Percentiles rank a stretch among this genome's conserved stretches.
Evolutionary conservation across 1,284 basidiomycete species (phyloP).

Genomic region (Ceratobasidium sp.): DNA sequence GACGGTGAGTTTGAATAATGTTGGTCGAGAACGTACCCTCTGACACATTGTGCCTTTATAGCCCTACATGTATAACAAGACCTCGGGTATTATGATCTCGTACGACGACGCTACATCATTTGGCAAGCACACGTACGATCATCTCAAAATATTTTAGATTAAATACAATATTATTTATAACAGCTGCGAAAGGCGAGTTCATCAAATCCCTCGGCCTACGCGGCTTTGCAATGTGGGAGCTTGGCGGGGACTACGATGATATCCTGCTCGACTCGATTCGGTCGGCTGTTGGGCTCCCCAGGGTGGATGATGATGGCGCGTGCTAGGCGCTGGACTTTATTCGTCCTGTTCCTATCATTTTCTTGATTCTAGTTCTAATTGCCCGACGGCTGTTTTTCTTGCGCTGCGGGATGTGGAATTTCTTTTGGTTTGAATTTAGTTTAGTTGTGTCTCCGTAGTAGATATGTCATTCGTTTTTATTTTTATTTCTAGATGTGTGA

Average conservation of each 20-base stretch:
- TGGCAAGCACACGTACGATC: too few species aligned
- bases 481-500: too few species aligned
- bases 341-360: too few species aligned
- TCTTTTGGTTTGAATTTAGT: too few species aligned
- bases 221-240: conserved; percentile 74
- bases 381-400: too few species aligned
- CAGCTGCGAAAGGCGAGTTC: conserved; percentile 66
- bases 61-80: conserved; percentile 71
- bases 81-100: conserved; percentile 65
- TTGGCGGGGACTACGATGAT: conserved; percentile 68
- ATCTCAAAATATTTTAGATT: too few species aligned
- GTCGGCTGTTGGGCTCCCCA: conserved; percentile 49
- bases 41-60: conserved; percentile 51
- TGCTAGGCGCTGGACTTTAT: too few species aligned
- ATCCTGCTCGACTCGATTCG: conserved; percentile 67
- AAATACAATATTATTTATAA: too few species aligned
- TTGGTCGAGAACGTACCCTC: not conserved
- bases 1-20: conserved; percentile 64
- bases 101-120: conserved; percentile 71
- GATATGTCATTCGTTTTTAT: too few species aligned
- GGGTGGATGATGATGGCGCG: conserved; percentile 13
- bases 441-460: too few species aligned
- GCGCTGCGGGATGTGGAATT: too few species aligned
- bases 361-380: too few species aligned
- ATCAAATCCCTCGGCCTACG: conserved; percentile 63